Evolutionary conservation across 345 rosid genomes (phyloP).

Genomic region (Arabidopsis suecica): DNA sequence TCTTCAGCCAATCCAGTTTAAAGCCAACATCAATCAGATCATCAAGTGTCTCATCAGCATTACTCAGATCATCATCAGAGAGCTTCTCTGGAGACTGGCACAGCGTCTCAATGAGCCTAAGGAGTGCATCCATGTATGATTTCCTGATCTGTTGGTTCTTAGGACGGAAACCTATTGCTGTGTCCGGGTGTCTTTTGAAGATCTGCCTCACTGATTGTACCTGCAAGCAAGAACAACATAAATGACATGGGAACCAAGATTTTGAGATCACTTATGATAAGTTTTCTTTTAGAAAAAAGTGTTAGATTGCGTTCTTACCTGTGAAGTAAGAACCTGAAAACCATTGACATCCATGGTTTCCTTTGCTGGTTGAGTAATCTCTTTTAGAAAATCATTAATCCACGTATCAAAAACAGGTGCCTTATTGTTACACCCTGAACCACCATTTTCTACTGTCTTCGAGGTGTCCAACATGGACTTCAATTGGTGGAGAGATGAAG

Average conservation of each 20-base stretch:
- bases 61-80: conserved; percentile 24
- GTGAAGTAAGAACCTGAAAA: background rate
- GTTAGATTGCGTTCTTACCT: background rate
- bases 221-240: background rate
- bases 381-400: background rate
- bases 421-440: background rate
- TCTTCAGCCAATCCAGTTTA: conserved; percentile 34
- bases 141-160: conserved; percentile 17
- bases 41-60: conserved; percentile 20
- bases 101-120: conserved; percentile 15
- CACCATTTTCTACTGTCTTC: background rate
- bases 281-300: no score
- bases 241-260: background rate
- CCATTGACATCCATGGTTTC: conserved; percentile 1
- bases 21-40: conserved; percentile 37
- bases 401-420: background rate
- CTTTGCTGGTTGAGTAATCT: background rate
- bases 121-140: conserved; percentile 28
- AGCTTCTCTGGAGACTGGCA: conserved; percentile 30
- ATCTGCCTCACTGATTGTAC: conserved; percentile 10
- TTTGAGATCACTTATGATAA: background rate
- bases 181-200: conserved; percentile 34
- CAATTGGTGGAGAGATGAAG: background rate
- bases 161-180: conserved; percentile 24
- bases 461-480: background rate